Base-by-base conservation (phyloP, 225 moss, liverwort and hornwort genomes). In the Lunularia cruciata region DNA sequence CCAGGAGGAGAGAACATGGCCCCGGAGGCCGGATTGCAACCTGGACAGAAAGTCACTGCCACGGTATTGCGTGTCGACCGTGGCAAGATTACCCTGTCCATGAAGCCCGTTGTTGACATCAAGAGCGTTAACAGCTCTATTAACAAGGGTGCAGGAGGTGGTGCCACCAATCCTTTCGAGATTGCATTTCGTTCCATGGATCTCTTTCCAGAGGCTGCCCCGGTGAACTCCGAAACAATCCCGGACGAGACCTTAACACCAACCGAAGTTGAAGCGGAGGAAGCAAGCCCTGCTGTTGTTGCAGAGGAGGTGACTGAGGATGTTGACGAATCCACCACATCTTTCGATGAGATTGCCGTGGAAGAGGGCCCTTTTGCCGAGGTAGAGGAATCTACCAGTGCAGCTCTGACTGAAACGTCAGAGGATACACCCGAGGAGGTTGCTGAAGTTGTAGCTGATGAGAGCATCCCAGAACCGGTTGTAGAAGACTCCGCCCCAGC, bases 91-190 rank as follows among this genome's bases (percentile, higher is more conserved):
- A 65, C 77, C 16, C 75, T 98, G 57, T 93, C 98, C 11, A 89
- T 90, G 93, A 98, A 91, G 71, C 66, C 88, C 12, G 77, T 83
- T n/a, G 85, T 98, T 67, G 93, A 98, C 72, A 73, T 98, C 79
- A 73, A 72, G 11, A 81, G 87, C 36, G 83, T 98, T 61, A 98
- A 98, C 82, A 76, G 73, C 23, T 73, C 83, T 35, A 84, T 93
- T 37, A 98, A 98, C 79, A 73, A 74, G 72, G 85, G 84, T 49
- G 76, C 77, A 2, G 80, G 77, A 0, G 73, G 61, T 36, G 84
- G 76, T 32, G 98, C 98, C 16, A 74, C 89, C 1, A 98, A 98
- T 51, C 98, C 98, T 0, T 98, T 98, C 53, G 88, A 93, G 37
- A 81, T 86, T 36, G 86, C 89, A 13, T 98, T 98, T 66, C 93